Evolutionary conservation across 768 basidiomycete genomes (phyloP).

Genomic region (Lentinula raphanica): DNA sequence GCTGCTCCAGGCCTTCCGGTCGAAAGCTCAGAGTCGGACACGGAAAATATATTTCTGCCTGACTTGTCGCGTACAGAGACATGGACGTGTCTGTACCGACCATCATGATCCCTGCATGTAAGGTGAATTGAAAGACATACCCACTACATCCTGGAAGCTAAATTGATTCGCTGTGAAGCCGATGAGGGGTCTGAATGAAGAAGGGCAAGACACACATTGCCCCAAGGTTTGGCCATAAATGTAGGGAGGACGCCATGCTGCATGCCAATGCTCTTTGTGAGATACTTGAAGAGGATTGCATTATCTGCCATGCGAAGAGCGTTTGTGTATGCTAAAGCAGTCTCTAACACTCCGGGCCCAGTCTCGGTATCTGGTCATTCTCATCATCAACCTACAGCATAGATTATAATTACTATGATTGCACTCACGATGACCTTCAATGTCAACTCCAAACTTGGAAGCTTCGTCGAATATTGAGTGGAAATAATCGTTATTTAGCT

Average conservation of each 20-base stretch:
- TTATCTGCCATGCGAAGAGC: slow-evolving; percentile 85
- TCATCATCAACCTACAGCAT: background rate
- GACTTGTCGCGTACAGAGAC: slow-evolving; percentile 70
- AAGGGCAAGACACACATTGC: slow-evolving; percentile 54
- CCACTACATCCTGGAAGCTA: slow-evolving; percentile 96
- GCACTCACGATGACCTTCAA: slow-evolving; percentile 81
- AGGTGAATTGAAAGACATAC: slow-evolving; percentile 31
- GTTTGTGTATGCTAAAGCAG: slow-evolving; percentile 79
- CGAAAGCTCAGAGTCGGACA: slow-evolving; percentile 53
- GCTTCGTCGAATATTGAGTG: slow-evolving; percentile 79
- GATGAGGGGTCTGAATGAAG: background rate
- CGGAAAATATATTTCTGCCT: slow-evolving; percentile 79
- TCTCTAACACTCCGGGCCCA: slow-evolving; percentile 84
- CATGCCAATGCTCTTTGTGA: slow-evolving; percentile 91
- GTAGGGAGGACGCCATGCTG: slow-evolving; percentile 84
- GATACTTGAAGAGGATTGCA: slow-evolving; percentile 86
- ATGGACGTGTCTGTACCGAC: slow-evolving; percentile 70
- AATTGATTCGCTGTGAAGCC: background rate
- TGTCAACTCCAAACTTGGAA: slow-evolving; percentile 62
- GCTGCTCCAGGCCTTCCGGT: slow-evolving; percentile 65
- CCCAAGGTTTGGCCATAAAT: slow-evolving; percentile 99
- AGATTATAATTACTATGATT: too few species aligned
- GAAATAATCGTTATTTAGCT: slow-evolving; percentile 87
- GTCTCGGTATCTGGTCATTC: slow-evolving; percentile 75
- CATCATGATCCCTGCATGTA: background rate